These are phyloP conservation scores for Suhomyces kilbournensis DNA, from an alignment of 805 yeast genomes.

Conservation along the genomic window DNA sequence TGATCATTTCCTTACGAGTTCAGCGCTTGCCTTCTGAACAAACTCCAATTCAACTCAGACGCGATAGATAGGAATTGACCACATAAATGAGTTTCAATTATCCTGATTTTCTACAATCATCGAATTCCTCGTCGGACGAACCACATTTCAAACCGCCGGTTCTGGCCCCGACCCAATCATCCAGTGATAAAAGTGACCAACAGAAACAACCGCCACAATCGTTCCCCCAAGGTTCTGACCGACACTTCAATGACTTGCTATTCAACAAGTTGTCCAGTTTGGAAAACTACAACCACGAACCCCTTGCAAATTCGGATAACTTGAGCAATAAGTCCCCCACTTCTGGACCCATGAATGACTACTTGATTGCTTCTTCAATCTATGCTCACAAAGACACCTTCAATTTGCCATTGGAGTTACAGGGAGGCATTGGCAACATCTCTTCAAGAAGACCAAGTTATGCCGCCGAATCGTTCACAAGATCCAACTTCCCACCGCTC, in stretches of 20 bases:
- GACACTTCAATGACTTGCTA: conserved; percentile 19
- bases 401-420: conserved; percentile 55
- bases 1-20: not conserved
- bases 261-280: conserved; percentile 22
- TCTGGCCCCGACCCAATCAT: not conserved
- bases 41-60: not conserved
- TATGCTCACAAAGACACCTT: conserved; percentile 30
- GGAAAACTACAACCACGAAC: conserved; percentile 11
- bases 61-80: not conserved
- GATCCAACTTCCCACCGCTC: conserved; percentile 19
- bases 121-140: conserved; percentile 3
- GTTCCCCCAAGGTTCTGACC: not conserved
- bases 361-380: conserved; percentile 3
- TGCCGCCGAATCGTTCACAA: conserved; percentile 62
- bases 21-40: not conserved
- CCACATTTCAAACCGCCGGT: not conserved
- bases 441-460: conserved; percentile 71
- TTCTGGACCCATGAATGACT: conserved; percentile 7
- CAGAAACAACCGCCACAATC: not conserved
- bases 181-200: not conserved
- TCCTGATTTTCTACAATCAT: conserved; percentile 30
- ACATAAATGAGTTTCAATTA: conserved; percentile 24
- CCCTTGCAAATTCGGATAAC: not conserved
- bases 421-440: conserved; percentile 62
- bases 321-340: conserved; percentile 10